Evolutionary conservation across 148 eudicot genomes (phyloP).

Genomic region (Camellia granthamiana): DNA sequence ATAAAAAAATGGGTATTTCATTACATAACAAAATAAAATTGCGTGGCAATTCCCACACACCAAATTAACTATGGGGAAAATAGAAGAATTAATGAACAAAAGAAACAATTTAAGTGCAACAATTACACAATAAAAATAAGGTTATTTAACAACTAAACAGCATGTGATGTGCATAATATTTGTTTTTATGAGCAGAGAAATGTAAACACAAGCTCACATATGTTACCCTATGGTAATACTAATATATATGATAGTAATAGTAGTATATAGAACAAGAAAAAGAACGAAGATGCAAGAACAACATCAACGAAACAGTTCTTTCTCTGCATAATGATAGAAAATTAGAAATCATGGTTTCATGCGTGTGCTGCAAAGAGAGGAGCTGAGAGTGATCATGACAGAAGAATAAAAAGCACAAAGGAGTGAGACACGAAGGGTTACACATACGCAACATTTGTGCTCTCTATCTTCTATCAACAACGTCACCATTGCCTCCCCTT

Average conservation of each 20-base stretch:
- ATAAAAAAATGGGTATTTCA: no score
- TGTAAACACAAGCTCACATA: neutral
- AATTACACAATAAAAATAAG: neutral
- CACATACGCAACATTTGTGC: neutral
- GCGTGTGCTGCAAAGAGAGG: neutral
- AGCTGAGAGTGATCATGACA: slow-evolving; percentile 5
- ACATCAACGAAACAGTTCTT: neutral
- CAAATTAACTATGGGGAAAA: neutral
- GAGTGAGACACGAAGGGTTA: neutral
- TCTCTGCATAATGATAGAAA: neutral
- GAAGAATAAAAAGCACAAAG: slow-evolving; percentile 15
- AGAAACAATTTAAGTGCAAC: neutral
- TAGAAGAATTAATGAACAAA: neutral
- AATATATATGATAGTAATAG: neutral
- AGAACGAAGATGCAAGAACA: neutral
- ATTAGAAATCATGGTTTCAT: neutral
- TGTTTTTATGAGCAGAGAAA: neutral
- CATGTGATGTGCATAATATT: neutral
- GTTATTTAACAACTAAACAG: neutral
- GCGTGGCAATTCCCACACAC: neutral
- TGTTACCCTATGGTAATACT: neutral
- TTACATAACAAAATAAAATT: no score
- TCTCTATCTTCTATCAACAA: slow-evolving; percentile 15
- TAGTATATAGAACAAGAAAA: neutral
- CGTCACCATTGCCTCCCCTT: neutral